Percentiles rank a stretch among this genome's conserved stretches.
Evolutionary conservation across 2,329 filamentous ascomycete genomes (phyloP).

Genomic region (Alternaria rosae): DNA sequence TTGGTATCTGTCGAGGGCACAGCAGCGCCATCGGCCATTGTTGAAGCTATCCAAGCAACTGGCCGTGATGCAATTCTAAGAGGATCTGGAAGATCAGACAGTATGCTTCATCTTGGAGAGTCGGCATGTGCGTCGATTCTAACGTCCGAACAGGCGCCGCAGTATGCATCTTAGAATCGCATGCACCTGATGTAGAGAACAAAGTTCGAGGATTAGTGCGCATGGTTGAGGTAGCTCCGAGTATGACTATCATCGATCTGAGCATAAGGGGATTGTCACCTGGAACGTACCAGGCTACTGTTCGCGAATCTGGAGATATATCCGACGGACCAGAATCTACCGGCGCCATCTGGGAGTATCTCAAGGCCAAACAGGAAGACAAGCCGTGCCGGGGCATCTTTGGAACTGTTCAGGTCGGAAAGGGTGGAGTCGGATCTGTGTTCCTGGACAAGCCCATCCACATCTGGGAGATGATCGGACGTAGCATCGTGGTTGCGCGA

Average conservation of each 20-base stretch:
- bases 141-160: constrained; percentile 67
- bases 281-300: constrained; percentile 82
- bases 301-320: constrained; percentile 87
- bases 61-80: constrained; percentile 94
- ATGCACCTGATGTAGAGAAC: constrained; percentile 66
- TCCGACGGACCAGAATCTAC: constrained; percentile 82
- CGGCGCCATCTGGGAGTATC: constrained; percentile 78
- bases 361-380: constrained; percentile 55
- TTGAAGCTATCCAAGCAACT: constrained; percentile 85
- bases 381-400: constrained; percentile 68
- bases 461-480: constrained; percentile 95
- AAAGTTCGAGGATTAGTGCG: constrained; percentile 85
- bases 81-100: constrained; percentile 84
- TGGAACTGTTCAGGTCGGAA: constrained; percentile 76
- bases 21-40: constrained; percentile 88
- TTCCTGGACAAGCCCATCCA: constrained; percentile 85
- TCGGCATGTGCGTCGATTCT: constrained; percentile 2
- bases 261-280: constrained; percentile 82
- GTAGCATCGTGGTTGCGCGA: constrained; percentile 86
- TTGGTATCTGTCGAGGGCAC: constrained; percentile 86
- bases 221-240: constrained; percentile 88
- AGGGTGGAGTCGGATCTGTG: constrained; percentile 76
- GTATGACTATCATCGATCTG: constrained; percentile 83
- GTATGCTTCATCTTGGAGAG: constrained; percentile 60
- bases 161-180: constrained; percentile 94